phyloP scores from a whole-genome alignment of 1,139 yeast species.

The Candida frijolesensis region DNA sequence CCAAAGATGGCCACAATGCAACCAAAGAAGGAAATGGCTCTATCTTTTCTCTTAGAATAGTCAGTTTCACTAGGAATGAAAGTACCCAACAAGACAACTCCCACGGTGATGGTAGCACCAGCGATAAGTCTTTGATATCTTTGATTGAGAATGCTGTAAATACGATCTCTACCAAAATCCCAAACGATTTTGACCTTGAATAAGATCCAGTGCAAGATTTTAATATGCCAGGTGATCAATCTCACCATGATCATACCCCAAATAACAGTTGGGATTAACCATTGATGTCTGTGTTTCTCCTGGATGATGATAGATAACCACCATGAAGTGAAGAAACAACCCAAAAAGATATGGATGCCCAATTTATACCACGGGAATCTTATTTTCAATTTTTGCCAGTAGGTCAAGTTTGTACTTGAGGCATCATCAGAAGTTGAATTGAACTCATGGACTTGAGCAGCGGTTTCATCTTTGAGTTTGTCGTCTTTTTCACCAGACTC shows the following conservation, averaged over 20 bases:
- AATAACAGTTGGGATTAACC: conserved; percentile 66
- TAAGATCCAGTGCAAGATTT: conserved; percentile 37
- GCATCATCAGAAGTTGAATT: conserved; percentile 6
- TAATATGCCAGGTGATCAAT: conserved; percentile 55
- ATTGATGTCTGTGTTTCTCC: conserved; percentile 51
- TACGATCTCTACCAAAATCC: conserved; percentile 40
- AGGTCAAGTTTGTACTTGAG: conserved; percentile 3
- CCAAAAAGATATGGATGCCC: conserved; percentile 34
- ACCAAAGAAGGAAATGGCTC: conserved; percentile 65
- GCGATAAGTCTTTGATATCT: conserved; percentile 41
- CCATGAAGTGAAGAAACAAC: conserved; percentile 64
- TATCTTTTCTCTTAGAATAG: conserved; percentile 51
- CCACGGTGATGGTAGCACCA: conserved; percentile 50
- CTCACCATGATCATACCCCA: conserved; percentile 59
- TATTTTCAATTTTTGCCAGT: conserved; percentile 20
- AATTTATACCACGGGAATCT: conserved; percentile 26
- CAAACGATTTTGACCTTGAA: conserved; percentile 36
- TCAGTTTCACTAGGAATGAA: conserved; percentile 56
- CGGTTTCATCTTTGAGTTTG: conserved; percentile 4
- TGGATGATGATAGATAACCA: conserved; percentile 64
- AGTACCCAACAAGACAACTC: conserved; percentile 54
- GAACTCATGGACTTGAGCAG: conserved; percentile 6
- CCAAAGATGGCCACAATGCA: conserved; percentile 49
- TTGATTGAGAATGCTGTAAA: conserved; percentile 42
- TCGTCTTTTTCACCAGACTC: conserved; percentile 7